Evolutionary conservation across 768 basidiomycete genomes (phyloP), one percentile per base, ranked within the genome.

Genomic region (Solioccasus polychromus): DNA sequence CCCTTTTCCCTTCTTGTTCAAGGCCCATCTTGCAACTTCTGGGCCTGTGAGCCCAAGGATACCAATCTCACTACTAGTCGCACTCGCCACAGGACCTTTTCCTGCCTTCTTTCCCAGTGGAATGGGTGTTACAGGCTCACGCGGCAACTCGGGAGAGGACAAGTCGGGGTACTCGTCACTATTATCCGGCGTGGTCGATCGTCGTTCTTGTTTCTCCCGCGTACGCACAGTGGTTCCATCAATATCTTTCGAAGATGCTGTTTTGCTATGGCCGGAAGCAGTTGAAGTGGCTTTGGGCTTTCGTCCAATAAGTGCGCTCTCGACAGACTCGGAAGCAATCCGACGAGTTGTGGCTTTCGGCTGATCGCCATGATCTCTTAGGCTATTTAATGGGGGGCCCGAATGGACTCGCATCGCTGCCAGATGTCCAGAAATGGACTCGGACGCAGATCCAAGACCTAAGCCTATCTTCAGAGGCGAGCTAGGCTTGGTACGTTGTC

Each of bases 21-120:
- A 73, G 8, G 76, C 68, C 81, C 81, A 77, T 23, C 59, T 60
- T 47, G 73, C 71, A 14, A 78, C 71, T 44, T 82, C 79, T 4
- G 80, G 80, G 18, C 75, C 75, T 4, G 70, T 74, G n/a, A 78
- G 62, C 14, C 75, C 74, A 15, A 77, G 58, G 14, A 75, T 62
- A 6, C 54, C 64, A 51, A 68, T 50, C 20, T 48, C 46, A 14
- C 39, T 45, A 24, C 44, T 31, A 10, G 34, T 36, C 18, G 35
- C 35, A 22, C 43, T 54, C 11, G 35, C 41, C 5, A 34, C 18
- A 5, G 50, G 50, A 30, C 44, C 20, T 31, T 44, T 59, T 44
- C 18, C 42, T 40, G 37, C 57, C 52, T 45, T 54, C 55, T 57
- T 63, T 45, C 45, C 54, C 37, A 47, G 29, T 11, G 64, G 57